These are phyloP conservation scores for Bocquillonia castaneifolia DNA, from an alignment of 441 rosid genomes.

Conservation along the genomic window DNA sequence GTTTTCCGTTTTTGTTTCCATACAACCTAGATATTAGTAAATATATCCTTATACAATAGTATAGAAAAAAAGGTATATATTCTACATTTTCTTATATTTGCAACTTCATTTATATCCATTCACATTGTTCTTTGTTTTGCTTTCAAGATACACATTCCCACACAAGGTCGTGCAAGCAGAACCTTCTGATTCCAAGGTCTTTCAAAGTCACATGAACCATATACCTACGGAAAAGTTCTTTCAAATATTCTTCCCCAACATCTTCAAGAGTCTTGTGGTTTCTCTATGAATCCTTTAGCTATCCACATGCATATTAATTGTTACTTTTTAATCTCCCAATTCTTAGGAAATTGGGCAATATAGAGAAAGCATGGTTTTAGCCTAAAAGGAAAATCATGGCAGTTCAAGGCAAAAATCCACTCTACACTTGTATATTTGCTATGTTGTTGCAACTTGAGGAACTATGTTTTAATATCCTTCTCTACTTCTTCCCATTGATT, in stretches of 20 bases:
- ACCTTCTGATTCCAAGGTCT: conserved; percentile 21
- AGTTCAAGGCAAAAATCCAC: conserved; percentile 21
- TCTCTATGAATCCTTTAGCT: conserved; percentile 30
- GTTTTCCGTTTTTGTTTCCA: no score
- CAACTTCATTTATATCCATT: not conserved
- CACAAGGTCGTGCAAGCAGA: conserved; percentile 35
- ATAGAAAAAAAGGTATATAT: no score
- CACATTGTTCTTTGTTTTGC: conserved; percentile 13
- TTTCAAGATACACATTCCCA: conserved; percentile 27
- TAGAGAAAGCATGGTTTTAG: conserved; percentile 38
- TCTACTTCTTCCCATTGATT: conserved; percentile 4
- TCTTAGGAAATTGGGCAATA: conserved; percentile 32
- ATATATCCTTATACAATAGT: no score
- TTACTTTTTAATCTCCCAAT: conserved; percentile 7
- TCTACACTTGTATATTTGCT: conserved; percentile 2
- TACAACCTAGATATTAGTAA: no score
- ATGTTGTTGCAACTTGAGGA: not conserved
- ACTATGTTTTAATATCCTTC: not conserved
- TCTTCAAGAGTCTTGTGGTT: conserved; percentile 26
- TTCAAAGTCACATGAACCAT: conserved; percentile 28
- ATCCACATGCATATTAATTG: conserved; percentile 21
- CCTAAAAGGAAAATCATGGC: conserved; percentile 20
- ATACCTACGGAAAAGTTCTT: conserved; percentile 31
- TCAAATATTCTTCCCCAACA: conserved; percentile 28
- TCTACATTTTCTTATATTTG: no score